These are phyloP conservation scores for Clitopilus hobsonii DNA, from an alignment of 768 basidiomycete species.

Conservation along the genomic window DNA sequence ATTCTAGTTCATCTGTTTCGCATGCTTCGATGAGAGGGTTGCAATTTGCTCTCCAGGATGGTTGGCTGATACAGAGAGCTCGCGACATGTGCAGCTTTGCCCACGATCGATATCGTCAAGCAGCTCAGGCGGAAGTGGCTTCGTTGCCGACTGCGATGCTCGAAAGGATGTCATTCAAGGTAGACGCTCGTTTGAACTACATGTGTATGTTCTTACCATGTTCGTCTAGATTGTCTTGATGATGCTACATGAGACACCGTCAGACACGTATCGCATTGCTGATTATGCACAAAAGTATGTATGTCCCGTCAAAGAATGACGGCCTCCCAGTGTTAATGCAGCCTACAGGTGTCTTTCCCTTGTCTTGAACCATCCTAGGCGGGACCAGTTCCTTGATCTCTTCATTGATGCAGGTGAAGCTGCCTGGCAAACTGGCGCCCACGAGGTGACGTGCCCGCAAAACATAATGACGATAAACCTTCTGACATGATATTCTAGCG, in stretches of 20 bases:
- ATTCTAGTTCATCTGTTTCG: conserved; percentile 35
- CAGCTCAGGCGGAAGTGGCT: conserved; percentile 57
- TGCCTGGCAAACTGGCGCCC: conserved; percentile 68
- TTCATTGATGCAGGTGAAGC: conserved; percentile 68
- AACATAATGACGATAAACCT: neutral
- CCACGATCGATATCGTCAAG: conserved; percentile 73
- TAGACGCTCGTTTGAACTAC: conserved; percentile 15
- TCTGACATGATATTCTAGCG: conserved; percentile 29
- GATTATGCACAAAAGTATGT: conserved; percentile 64
- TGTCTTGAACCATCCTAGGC: conserved; percentile 54
- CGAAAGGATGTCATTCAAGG: conserved; percentile 69
- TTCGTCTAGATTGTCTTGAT: conserved; percentile 57
- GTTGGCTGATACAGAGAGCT: conserved; percentile 69
- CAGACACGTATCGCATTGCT: conserved; percentile 64
- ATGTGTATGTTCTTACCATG: conserved; percentile 3
- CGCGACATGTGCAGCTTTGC: conserved; percentile 75
- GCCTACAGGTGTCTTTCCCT: conserved; percentile 52
- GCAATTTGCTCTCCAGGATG: conserved; percentile 63
- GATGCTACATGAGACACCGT: conserved; percentile 59
- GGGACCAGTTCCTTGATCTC: conserved; percentile 55
- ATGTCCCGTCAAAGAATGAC: neutral
- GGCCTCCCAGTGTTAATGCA: neutral
- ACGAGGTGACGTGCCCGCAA: conserved; percentile 45
- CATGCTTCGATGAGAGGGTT: conserved; percentile 64
- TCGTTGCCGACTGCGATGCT: conserved; percentile 41